Conservation (phyloP, 2,329 filamentous ascomycete species). For the Hypoxylon rubiginosum region DNA sequence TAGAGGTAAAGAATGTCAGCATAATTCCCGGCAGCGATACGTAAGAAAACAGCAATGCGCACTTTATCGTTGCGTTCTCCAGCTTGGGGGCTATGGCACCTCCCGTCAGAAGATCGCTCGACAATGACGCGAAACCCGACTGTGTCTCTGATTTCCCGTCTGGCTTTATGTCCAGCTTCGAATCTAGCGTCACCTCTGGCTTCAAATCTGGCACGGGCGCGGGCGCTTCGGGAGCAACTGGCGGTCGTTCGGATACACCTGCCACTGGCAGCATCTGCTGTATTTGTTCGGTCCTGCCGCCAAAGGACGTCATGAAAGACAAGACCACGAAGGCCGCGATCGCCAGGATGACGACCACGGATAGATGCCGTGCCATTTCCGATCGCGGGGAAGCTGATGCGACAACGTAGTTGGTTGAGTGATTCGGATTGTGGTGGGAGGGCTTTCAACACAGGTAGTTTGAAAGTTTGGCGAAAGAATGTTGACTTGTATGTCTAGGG, state of each 20-base stretch:
- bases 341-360: conserved; percentile 66
- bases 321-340: conserved; percentile 69
- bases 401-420: not conserved
- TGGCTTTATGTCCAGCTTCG: conserved; percentile 7
- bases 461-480: not conserved
- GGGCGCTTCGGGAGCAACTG: conserved; percentile 10
- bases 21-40: not conserved
- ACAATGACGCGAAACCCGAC: conserved; percentile 59
- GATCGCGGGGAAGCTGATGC: not conserved
- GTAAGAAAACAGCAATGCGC: conserved; percentile 48
- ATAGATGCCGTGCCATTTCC: conserved; percentile 68
- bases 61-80: conserved; percentile 86
- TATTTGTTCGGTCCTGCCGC: conserved; percentile 42
- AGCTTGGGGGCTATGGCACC: conserved; percentile 83
- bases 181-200: conserved; percentile 26
- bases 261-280: conserved; percentile 42
- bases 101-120: conserved; percentile 69
- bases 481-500: not conserved
- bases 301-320: conserved; percentile 70
- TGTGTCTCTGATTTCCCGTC: conserved; percentile 40
- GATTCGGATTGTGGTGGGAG: not conserved
- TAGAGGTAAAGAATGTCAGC: conserved; percentile 11
- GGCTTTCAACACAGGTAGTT: not conserved
- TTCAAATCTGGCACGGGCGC: not conserved
- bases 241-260: conserved; percentile 47